Evolutionary conservation across 345 rosid species (phyloP), one percentile per base, ranked within the genome.

Genomic region (Syzygium oleosum): DNA sequence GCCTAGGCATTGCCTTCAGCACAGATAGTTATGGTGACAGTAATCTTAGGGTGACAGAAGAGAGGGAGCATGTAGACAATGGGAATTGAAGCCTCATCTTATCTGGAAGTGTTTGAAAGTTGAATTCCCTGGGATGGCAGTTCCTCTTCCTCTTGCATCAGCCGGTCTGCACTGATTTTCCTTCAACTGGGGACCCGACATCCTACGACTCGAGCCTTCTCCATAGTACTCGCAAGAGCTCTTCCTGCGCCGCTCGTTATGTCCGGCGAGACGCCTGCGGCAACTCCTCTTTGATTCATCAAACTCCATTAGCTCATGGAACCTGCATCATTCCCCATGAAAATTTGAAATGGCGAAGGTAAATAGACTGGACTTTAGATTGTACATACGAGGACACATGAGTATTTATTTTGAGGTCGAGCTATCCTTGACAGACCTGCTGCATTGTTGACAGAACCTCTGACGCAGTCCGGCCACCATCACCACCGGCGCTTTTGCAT

Each of bases 381-480:
- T 80, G 61, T 31, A 52, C 84, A 31, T 85, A 31, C 16, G 86
- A 19, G 79, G 43, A 38, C 46, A 34, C 9, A 4, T 51, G 56
- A n/a, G 31, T 31, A 21, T 51, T 34, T 58, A 52, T 54, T 85
- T 58, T 84, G 27, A 43, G 49, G 46, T 85, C 6, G 49, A 85
- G 43, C 15, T 85, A 38, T 52, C 78, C 53, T 34, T 10, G 51
- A 68, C 84, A 15, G 87, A 96, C 99, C 98, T 96, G 98, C 99
- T 97, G 94, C 98, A 97, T 93, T 96, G 99, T 89, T 96, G 98
- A 88, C 98, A 96, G 89, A 96, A 95, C 84, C 97, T 91, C 89
- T 97, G 98, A 90, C 93, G 91, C 87, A 91, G 91, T 5, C 97
- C 97, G 31, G 93, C 91, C 87, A 96, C 95, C 85, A 89, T 77